A percentile compares a stretch with the other conserved stretches of the same genome.
These are phyloP conservation scores for Magnusiomyces ingens DNA, from an alignment of 1,139 yeast species.

Conservation along the genomic window DNA sequence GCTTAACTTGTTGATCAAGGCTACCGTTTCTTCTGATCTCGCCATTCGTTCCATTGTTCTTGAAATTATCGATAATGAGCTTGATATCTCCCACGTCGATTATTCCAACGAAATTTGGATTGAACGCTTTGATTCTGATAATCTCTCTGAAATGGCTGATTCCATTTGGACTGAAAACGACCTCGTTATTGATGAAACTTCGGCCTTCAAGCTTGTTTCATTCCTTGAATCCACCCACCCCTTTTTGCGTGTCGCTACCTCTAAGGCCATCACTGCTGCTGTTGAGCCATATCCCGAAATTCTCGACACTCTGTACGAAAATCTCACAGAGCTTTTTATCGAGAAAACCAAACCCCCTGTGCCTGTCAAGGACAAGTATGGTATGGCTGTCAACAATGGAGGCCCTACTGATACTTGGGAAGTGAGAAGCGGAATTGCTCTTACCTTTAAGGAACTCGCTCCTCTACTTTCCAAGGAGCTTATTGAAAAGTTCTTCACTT, in stretches of 20 bases:
- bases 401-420: constrained; percentile 76
- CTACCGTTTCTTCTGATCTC: constrained; percentile 52
- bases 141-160: constrained; percentile 54
- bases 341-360: constrained; percentile 68
- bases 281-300: constrained; percentile 31
- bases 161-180: constrained; percentile 83
- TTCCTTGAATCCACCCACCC: constrained; percentile 19
- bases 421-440: constrained; percentile 72
- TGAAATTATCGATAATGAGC: constrained; percentile 81
- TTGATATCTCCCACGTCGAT: constrained; percentile 56
- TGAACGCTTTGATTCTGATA: constrained; percentile 67
- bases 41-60: constrained; percentile 74
- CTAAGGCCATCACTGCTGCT: constrained; percentile 53
- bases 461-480: constrained; percentile 37
- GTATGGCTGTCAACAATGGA: constrained; percentile 59
- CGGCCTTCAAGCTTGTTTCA: constrained; percentile 19
- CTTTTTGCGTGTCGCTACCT: constrained; percentile 52
- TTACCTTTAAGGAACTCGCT: constrained; percentile 55
- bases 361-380: constrained; percentile 69
- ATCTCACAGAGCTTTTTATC: constrained; percentile 49
- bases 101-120: constrained; percentile 72
- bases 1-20: constrained; percentile 51
- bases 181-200: constrained; percentile 42
- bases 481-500: constrained; percentile 48
- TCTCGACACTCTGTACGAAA: constrained; percentile 38